Conservation (phyloP, 371 early-diverging fungal species). For the Zychaea mexicana region DNA sequence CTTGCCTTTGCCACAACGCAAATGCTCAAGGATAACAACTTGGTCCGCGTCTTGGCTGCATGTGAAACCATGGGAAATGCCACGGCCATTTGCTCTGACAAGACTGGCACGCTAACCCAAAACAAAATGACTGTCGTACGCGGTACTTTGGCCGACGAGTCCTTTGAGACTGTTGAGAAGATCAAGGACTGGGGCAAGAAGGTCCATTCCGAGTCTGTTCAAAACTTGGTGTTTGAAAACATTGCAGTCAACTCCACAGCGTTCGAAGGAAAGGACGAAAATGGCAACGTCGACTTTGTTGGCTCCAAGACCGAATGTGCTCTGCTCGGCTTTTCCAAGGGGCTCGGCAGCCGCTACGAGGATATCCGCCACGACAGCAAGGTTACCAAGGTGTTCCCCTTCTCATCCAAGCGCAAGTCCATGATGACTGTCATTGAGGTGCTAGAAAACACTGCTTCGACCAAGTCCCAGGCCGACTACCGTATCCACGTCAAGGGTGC, state of each 20-base stretch:
- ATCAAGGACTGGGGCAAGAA: slow-evolving; percentile 33
- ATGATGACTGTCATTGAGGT: slow-evolving; percentile 70
- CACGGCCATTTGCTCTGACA: slow-evolving; percentile 96
- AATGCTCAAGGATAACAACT: slow-evolving; percentile 93
- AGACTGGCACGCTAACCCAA: slow-evolving; percentile 96
- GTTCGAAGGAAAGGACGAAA: slow-evolving; percentile 81
- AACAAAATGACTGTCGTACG: slow-evolving; percentile 95
- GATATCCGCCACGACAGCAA: slow-evolving; percentile 60
- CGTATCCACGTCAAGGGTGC: slow-evolving; percentile 82
- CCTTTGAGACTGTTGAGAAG: slow-evolving; percentile 35
- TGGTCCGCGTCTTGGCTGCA: slow-evolving; percentile 92
- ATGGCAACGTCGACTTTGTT: slow-evolving; percentile 71
- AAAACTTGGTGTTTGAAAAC: slow-evolving; percentile 55
- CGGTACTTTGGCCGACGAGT: slow-evolving; percentile 55
- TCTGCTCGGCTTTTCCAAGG: slow-evolving; percentile 73
- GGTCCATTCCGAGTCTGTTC: slow-evolving; percentile 28
- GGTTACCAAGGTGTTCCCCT: slow-evolving; percentile 69
- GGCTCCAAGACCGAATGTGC: slow-evolving; percentile 97
- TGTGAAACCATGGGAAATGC: slow-evolving; percentile 99
- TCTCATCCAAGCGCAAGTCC: slow-evolving; percentile 81
- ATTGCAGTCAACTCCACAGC: slow-evolving; percentile 90
- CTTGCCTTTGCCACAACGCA: slow-evolving; percentile 94
- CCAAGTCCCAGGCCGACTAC: slow-evolving; percentile 41
- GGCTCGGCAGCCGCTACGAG: slow-evolving; percentile 64
- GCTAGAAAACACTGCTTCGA: slow-evolving; percentile 34